These are phyloP conservation scores for Yamadazyma ubonensis DNA, from an alignment of 805 yeast genomes.

Conservation along the genomic window DNA sequence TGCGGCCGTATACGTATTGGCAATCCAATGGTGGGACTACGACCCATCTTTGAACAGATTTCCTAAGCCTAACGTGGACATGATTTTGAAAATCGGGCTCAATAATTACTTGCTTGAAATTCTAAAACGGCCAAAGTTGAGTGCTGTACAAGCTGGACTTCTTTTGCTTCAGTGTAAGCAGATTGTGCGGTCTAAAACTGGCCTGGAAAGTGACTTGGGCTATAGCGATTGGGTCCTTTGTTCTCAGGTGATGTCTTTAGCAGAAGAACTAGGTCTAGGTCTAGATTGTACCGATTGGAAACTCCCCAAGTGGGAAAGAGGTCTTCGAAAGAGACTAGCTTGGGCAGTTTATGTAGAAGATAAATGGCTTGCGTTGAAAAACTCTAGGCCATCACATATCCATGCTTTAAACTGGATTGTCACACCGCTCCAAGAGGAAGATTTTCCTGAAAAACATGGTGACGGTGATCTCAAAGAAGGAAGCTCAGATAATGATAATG, in stretches of 20 bases:
- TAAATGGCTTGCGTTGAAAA: slow-evolving; percentile 83
- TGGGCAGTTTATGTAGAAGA: slow-evolving; percentile 96
- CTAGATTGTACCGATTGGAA: slow-evolving; percentile 91
- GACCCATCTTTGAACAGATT: slow-evolving; percentile 72
- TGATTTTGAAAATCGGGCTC: slow-evolving; percentile 48
- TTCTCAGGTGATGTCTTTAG: slow-evolving; percentile 81
- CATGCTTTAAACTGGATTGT: slow-evolving; percentile 80
- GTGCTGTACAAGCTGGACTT: slow-evolving; percentile 89
- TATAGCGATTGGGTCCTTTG: slow-evolving; percentile 80
- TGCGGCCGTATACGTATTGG: slow-evolving; percentile 86
- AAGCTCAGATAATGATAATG: slow-evolving; percentile 67
- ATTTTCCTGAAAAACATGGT: slow-evolving; percentile 72
- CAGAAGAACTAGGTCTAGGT: slow-evolving; percentile 90
- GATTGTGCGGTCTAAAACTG: slow-evolving; percentile 23
- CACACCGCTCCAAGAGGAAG: slow-evolving; percentile 62
- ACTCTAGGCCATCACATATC: slow-evolving; percentile 81
- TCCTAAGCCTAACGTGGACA: slow-evolving; percentile 73
- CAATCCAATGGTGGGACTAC: slow-evolving; percentile 93
- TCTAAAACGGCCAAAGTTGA: slow-evolving; percentile 80
- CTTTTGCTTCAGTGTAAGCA: slow-evolving; percentile 67
- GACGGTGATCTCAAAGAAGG: slow-evolving; percentile 53
- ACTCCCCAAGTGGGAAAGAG: slow-evolving; percentile 93
- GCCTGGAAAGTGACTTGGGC: slow-evolving; percentile 31
- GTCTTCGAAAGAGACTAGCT: slow-evolving; percentile 80
- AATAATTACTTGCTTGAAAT: slow-evolving; percentile 74